Percentiles rank a stretch among this genome's conserved stretches.
phyloP scores from a whole-genome alignment of 352 stramenopile species.

The Phytophthora sojae region DNA sequence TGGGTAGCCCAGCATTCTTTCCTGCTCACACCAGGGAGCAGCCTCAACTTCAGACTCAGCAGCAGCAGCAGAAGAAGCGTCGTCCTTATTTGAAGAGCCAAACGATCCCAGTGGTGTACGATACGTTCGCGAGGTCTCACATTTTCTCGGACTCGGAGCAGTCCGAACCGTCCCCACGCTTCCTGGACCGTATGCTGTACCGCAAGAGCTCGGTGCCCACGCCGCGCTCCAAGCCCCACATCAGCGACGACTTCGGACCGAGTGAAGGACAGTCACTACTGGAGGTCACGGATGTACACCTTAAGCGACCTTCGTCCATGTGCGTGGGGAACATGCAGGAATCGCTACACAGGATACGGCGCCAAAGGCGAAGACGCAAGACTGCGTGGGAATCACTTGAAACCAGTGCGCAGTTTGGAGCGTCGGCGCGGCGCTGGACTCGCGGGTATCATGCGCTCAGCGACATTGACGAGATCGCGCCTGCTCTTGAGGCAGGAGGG shows the following conservation, averaged over 20 bases:
- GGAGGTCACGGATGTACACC: constrained; percentile 58
- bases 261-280: constrained; percentile 61
- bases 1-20: constrained; percentile 10
- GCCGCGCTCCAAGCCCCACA: constrained; percentile 48
- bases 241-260: constrained; percentile 27
- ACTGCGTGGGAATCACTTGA: constrained; percentile 69
- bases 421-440: constrained; percentile 70
- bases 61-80: constrained; percentile 20
- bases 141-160: constrained; percentile 65
- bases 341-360: constrained; percentile 41
- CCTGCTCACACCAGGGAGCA: background rate
- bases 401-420: constrained; percentile 63
- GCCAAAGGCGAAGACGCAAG: constrained; percentile 49
- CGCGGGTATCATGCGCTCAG: constrained; percentile 70
- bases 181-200: constrained; percentile 42
- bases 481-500: constrained; percentile 24
- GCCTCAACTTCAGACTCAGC: constrained; percentile 3
- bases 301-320: constrained; percentile 66
- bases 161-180: constrained; percentile 58
- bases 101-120: constrained; percentile 35
- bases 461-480: constrained; percentile 61
- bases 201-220: constrained; percentile 71
- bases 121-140: constrained; percentile 34
- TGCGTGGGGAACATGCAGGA: constrained; percentile 60
- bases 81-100: constrained; percentile 42